Evolutionary conservation across 495 filamentous ascomycete genomes (phyloP).

Genomic region (Xylaria cubensis): DNA sequence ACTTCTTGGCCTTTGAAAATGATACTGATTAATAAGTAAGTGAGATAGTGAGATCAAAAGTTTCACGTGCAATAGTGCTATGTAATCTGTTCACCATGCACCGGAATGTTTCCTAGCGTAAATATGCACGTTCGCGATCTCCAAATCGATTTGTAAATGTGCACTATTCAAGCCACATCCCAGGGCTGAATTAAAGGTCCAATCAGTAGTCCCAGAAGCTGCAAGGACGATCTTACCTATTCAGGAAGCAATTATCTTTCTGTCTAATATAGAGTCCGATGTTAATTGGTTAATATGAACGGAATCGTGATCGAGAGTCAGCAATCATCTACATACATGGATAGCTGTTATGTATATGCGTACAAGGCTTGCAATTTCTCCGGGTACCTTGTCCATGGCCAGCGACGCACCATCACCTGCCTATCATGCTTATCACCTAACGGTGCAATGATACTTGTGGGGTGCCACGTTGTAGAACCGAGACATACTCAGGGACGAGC

Average conservation of each 20-base stretch:
- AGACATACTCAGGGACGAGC: constrained; percentile 19
- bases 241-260: constrained; percentile 4
- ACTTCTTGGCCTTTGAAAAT: not conserved
- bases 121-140: constrained; percentile 19
- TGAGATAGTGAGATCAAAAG: not conserved
- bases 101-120: constrained; percentile 7
- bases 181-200: constrained; percentile 22
- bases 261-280: not conserved
- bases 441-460: constrained; percentile 13
- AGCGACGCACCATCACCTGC: constrained; percentile 9
- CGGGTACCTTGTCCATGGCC: constrained; percentile 25
- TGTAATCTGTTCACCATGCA: constrained; percentile 25
- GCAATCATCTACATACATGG: constrained; percentile 5
- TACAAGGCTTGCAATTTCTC: constrained; percentile 23
- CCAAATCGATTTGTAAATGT: constrained; percentile 15
- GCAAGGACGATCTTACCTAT: constrained; percentile 11
- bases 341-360: not conserved
- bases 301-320: not conserved
- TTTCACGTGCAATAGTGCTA: constrained; percentile 19
- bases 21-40: not conserved
- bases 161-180: not conserved
- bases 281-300: constrained; percentile 4
- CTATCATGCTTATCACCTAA: constrained; percentile 12
- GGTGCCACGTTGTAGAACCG: constrained; percentile 28
- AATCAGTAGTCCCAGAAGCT: constrained; percentile 2